phyloP scores from a whole-genome alignment of 352 stramenopile species.

The Paralagenidium karlingii region DNA sequence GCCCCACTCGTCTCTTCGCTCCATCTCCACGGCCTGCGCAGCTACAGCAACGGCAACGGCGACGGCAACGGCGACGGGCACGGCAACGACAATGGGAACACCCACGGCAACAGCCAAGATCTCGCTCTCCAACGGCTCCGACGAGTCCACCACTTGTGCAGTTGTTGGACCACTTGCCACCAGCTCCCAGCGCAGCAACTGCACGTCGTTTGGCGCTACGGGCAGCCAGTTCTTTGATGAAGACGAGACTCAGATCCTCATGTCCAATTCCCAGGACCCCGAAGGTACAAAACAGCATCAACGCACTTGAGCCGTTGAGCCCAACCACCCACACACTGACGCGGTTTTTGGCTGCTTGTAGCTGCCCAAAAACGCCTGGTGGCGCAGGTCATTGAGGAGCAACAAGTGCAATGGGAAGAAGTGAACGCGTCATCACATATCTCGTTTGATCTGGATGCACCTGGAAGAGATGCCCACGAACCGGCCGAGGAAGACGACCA shows the following conservation, averaged over 20 bases:
- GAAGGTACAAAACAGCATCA: constrained; percentile 11
- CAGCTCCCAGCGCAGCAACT: constrained; percentile 7
- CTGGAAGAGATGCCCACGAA: constrained; percentile 19
- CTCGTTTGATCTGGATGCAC: too few species aligned
- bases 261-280: constrained; percentile 53
- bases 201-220: too few species aligned
- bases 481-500: constrained; percentile 57
- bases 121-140: constrained; percentile 2
- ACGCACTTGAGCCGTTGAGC: too few species aligned
- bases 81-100: constrained; percentile 10
- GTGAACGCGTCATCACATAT: background rate
- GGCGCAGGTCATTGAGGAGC: constrained; percentile 28
- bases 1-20: too few species aligned
- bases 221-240: constrained; percentile 58
- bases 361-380: constrained; percentile 1
- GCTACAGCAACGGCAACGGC: constrained; percentile 12
- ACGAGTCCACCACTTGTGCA: constrained; percentile 7
- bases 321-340: too few species aligned
- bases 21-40: constrained; percentile 28
- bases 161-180: constrained; percentile 2
- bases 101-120: too few species aligned
- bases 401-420: constrained; percentile 13
- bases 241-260: constrained; percentile 74
- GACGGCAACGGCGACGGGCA: constrained; percentile 14
- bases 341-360: constrained; percentile 1